Base-by-base conservation (phyloP, 768 basidiomycete genomes). In the Tubosaeta sp. region DNA sequence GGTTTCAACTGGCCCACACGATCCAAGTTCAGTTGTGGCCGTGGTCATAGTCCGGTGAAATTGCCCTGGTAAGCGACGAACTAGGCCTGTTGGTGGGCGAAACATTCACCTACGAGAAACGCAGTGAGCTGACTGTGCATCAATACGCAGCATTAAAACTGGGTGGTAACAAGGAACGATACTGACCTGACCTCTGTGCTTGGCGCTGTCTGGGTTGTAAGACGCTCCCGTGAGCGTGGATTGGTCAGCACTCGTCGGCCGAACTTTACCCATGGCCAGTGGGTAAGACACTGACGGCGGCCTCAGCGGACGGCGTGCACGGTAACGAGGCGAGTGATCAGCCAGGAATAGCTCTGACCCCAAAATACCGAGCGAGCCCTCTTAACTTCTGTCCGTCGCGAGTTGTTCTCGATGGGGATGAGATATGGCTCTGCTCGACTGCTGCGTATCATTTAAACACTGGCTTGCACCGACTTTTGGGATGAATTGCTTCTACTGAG, bases 1-100 rank as follows among this genome's bases (percentile, higher is more conserved):
- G n/a, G 55, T 58, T 69, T 86, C 83, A 14, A 86, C 66, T 10
- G 78, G 76, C 16, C 83, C 81, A 42, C 59, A 44, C 64, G 66
- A 63, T 52, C 58, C 59, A 53, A 57, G 49, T 59, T 54, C 51
- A 6, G 34, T 46, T 44, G 66, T 58, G 44, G 49, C 47, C 56
- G 63, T 68, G 53, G 64, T 40, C 70, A 71, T 71, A 49, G 58
- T 51, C 38, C 52, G 58, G 24, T 53, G 52, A 55, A 56, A 44
- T 61, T 52, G 62, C 29, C 41, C 40, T 12, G 59, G 34, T 14
- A 64, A 49, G 55, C 53, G 56, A 54, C 49, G 56, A 51, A 56
- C 44, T 52, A 47, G 49, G 39, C 64, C 62, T 53, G 54, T 53
- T 51, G 41, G 43, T 54, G 53, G 54, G 40, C 42, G 50, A 55